phyloP scores from a whole-genome alignment of 1,284 basidiomycete species.

The Inonotus hispidus region DNA sequence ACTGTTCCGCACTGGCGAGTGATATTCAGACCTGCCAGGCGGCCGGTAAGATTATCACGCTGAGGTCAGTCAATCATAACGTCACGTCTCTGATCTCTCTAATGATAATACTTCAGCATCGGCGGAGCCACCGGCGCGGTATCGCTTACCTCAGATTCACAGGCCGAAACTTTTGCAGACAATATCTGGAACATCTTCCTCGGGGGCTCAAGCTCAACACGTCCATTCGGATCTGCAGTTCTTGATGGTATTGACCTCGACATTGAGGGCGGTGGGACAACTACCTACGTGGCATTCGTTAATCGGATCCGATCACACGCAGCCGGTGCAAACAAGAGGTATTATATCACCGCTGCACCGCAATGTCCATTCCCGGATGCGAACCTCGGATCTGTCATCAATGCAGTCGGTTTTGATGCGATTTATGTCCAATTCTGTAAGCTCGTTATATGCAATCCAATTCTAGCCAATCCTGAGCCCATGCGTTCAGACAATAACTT shows the following conservation, averaged over 20 bases:
- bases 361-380: constrained; percentile 65
- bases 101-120: constrained; percentile 28
- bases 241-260: constrained; percentile 66
- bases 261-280: constrained; percentile 54
- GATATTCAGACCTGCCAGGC: constrained; percentile 58
- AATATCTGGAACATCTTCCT: constrained; percentile 64
- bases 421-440: constrained; percentile 57
- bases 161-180: constrained; percentile 48
- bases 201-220: constrained; percentile 46
- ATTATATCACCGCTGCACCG: constrained; percentile 60
- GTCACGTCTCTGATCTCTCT: neutral
- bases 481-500: constrained; percentile 49
- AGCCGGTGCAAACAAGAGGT: constrained; percentile 43
- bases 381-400: constrained; percentile 47
- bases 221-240: constrained; percentile 59
- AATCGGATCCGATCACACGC: constrained; percentile 42
- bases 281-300: constrained; percentile 50
- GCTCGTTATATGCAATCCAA: constrained; percentile 17
- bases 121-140: constrained; percentile 56
- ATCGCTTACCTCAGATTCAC: constrained; percentile 45
- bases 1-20: constrained; percentile 49
- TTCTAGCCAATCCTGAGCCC: neutral
- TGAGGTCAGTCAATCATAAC: constrained; percentile 28
- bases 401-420: constrained; percentile 53
- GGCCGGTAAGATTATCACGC: constrained; percentile 58